Percentiles rank a stretch among this genome's conserved stretches.
These are phyloP conservation scores for Leccinellum albellum DNA, from an alignment of 768 basidiomycete species.

Conservation along the genomic window DNA sequence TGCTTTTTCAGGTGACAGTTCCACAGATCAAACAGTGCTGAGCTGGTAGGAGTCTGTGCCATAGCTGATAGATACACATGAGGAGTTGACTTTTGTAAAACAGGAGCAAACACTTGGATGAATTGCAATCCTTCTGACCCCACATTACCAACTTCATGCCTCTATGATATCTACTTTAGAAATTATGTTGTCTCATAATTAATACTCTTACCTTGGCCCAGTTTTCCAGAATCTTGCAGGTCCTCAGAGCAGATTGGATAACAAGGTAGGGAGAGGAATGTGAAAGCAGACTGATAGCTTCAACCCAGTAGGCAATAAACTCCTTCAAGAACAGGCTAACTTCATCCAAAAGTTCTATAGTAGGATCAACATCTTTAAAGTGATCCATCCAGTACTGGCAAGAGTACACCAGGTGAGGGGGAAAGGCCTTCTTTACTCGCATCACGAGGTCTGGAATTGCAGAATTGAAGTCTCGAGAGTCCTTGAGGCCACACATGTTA, in stretches of 20 bases:
- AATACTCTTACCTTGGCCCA: neutral
- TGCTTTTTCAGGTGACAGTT: neutral
- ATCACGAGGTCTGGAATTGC: neutral
- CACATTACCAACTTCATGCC: neutral
- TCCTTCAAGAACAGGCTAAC: neutral
- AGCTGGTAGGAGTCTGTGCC: neutral
- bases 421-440: neutral
- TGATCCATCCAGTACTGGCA: neutral
- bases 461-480: neutral
- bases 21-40: neutral
- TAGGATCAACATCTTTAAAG: neutral
- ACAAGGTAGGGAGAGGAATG: neutral
- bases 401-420: neutral
- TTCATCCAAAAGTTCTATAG: neutral
- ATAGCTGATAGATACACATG: neutral
- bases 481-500: neutral
- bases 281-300: neutral
- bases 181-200: neutral
- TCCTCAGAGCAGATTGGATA: neutral
- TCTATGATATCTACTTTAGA: neutral
- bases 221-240: neutral
- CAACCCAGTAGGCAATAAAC: neutral
- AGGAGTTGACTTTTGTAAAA: neutral
- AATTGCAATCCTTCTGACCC: neutral
- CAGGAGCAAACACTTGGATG: neutral